A percentile compares a stretch with the other conserved stretches of the same genome.
Evolutionary conservation across 257 asterid genomes (phyloP).

Genomic region (Solanum medicagineum): DNA sequence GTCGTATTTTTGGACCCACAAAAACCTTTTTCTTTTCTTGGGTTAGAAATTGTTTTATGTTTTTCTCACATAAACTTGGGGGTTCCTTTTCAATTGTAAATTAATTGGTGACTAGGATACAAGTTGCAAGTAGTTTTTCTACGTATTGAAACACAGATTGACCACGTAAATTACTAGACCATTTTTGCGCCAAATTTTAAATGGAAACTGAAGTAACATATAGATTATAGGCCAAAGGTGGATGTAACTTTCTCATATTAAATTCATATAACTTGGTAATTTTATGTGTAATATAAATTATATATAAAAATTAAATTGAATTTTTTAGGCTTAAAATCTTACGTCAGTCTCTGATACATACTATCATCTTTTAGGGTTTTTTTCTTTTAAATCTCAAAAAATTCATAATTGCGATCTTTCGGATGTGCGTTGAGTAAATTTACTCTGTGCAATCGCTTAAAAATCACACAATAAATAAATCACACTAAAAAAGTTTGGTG

Average conservation of each 20-base stretch:
- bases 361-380: not conserved
- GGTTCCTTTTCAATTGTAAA: not conserved
- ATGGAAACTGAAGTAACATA: not conserved
- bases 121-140: not conserved
- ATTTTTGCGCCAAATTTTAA: not conserved
- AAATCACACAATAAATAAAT: too few species aligned
- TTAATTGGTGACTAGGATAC: not conserved
- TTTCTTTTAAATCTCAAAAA: too few species aligned
- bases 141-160: not conserved
- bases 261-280: not conserved
- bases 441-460: too few species aligned
- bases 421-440: not conserved
- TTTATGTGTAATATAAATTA: not conserved
- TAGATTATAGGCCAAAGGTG: too few species aligned
- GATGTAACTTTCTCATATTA: not conserved
- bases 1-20: not conserved
- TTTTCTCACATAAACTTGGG: not conserved
- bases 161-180: not conserved
- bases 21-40: not conserved
- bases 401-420: too few species aligned
- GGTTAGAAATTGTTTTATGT: not conserved
- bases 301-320: not conserved
- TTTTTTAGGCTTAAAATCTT: not conserved
- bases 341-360: not conserved
- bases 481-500: too few species aligned